Evolutionary conservation across 371 early-diverging fungal genomes (phyloP).

Genomic region (Syncephalastrum monosporum): DNA sequence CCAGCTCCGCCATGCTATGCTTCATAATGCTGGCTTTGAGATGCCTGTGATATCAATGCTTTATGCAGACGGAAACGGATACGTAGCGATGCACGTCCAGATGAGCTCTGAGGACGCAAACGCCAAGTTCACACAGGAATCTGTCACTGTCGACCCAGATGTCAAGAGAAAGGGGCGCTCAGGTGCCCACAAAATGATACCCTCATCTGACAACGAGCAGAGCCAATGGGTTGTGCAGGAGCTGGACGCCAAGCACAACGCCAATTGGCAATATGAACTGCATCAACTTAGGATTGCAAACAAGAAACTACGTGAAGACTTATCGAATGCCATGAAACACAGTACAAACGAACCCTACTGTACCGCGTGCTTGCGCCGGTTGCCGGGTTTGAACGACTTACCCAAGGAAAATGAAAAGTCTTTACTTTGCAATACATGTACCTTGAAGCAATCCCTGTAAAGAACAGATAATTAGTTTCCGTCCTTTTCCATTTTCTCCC

Average conservation of each 20-base stretch:
- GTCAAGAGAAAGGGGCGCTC: neutral
- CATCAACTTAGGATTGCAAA: constrained; percentile 49
- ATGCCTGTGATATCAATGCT: constrained; percentile 45
- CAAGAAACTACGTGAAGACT: constrained; percentile 32
- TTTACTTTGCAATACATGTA: too few relatives aligned
- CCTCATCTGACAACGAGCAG: constrained; percentile 4
- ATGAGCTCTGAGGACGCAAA: too few relatives aligned
- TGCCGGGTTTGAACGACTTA: too few relatives aligned
- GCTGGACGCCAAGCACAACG: constrained; percentile 25
- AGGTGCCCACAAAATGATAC: neutral
- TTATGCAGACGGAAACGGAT: constrained; percentile 40
- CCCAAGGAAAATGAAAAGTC: too few relatives aligned
- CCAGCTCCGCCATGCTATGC: constrained; percentile 35
- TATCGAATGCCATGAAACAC: constrained; percentile 17
- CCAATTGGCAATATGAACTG: constrained; percentile 53
- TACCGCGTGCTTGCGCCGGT: too few relatives aligned
- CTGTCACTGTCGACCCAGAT: neutral
- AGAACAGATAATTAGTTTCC: too few relatives aligned
- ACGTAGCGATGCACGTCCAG: too few relatives aligned
- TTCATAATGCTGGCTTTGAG: constrained; percentile 41
- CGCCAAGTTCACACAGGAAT: too few relatives aligned
- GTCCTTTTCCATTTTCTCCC: too few relatives aligned
- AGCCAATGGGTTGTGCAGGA: constrained; percentile 31
- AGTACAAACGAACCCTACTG: neutral
- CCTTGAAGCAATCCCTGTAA: too few relatives aligned